Evolutionary conservation across 164 flowering plant species (phyloP).

Genomic region (Litsea cubeba): DNA sequence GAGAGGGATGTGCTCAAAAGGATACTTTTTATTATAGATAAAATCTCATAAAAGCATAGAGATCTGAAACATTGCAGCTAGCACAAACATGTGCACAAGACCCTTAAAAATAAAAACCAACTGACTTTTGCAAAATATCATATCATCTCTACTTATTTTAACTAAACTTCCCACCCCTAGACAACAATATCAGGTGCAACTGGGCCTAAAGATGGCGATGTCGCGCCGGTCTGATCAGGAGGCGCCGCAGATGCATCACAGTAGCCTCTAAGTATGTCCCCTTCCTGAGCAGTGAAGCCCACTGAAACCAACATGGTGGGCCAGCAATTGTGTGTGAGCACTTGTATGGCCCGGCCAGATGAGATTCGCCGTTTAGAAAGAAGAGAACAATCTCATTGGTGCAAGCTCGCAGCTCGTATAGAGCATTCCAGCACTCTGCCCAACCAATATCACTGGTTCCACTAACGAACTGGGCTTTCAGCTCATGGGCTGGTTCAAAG

Average conservation of each 20-base stretch:
- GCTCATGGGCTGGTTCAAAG: not conserved
- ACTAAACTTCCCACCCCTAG: too few species aligned
- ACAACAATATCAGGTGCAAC: not conserved
- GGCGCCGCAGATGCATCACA: conserved; percentile 13
- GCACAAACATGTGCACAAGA: too few species aligned
- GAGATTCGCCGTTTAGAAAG: conserved; percentile 22
- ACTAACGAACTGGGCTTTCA: not conserved
- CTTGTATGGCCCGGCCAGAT: conserved; percentile 15
- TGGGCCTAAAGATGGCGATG: not conserved
- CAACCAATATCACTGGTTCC: not conserved
- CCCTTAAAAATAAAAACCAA: too few species aligned
- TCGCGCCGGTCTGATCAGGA: not conserved
- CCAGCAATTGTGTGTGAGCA: conserved; percentile 21
- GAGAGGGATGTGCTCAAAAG: too few species aligned
- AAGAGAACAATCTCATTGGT: conserved; percentile 18
- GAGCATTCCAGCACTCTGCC: conserved; percentile 41
- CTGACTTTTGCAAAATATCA: too few species aligned
- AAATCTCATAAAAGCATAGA: too few species aligned
- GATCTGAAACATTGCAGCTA: too few species aligned
- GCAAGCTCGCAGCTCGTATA: conserved; percentile 29
- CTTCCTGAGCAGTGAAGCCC: conserved; percentile 21
- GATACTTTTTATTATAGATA: too few species aligned
- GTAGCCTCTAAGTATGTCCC: conserved; percentile 18
- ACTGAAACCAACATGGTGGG: conserved; percentile 18
- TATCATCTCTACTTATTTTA: too few species aligned